A percentile compares a stretch with the other conserved stretches of the same genome.
These are phyloP conservation scores for Linum tenue DNA, from an alignment of 345 rosid species.

Conservation along the genomic window DNA sequence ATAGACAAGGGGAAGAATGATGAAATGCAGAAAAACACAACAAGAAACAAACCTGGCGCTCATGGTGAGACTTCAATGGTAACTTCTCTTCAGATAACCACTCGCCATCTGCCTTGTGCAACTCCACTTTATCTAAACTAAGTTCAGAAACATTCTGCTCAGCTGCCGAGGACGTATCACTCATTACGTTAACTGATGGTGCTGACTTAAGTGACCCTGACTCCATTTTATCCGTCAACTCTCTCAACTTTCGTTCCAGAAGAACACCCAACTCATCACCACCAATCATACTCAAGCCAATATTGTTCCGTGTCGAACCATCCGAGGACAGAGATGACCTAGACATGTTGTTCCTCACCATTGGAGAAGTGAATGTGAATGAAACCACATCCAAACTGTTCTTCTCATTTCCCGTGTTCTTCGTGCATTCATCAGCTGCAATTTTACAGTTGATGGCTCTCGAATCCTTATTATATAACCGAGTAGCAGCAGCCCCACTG, in stretches of 20 bases:
- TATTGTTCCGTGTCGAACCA: conserved; percentile 21
- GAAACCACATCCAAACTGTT: conserved; percentile 66
- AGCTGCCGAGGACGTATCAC: conserved; percentile 9
- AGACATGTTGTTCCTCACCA: conserved; percentile 30
- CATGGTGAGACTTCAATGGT: conserved; percentile 17
- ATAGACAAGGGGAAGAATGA: conserved; percentile 4
- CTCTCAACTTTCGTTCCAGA: conserved; percentile 67
- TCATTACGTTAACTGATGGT: no score
- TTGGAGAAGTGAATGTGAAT: conserved; percentile 75
- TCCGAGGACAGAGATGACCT: conserved; percentile 12
- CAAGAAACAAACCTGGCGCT: conserved; percentile 49
- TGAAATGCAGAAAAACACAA: background rate
- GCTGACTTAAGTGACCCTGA: conserved; percentile 1
- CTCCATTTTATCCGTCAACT: conserved; percentile 50
- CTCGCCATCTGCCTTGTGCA: conserved; percentile 27
- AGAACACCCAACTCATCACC: conserved; percentile 49
- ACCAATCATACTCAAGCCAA: conserved; percentile 23
- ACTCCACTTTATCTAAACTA: conserved; percentile 22
- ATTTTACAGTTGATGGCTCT: conserved; percentile 35
- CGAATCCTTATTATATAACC: conserved; percentile 26
- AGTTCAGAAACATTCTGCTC: conserved; percentile 25
- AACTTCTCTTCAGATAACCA: conserved; percentile 27
- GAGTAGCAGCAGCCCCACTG: conserved; percentile 24
- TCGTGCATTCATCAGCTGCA: conserved; percentile 30
- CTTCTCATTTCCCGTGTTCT: conserved; percentile 22